Base-by-base conservation (phyloP, 2,329 filamentous ascomycete species). In the Talaromyces sp. region DNA sequence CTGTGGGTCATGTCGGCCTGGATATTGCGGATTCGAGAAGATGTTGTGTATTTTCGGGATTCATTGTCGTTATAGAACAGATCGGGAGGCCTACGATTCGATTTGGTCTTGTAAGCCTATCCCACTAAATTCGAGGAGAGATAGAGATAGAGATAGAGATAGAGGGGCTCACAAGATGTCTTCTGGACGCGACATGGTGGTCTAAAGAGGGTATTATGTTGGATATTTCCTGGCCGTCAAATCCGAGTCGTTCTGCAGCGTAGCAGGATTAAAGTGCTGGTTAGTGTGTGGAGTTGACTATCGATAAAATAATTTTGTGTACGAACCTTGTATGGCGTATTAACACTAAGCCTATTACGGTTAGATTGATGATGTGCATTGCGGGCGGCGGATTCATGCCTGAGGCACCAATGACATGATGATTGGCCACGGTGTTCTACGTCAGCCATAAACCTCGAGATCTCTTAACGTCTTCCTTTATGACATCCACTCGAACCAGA, bases 21-120 rank as follows among this genome's bases (percentile, higher is more conserved):
- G 69, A 99, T 96, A 69, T 91, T 92, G 72, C 95, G 91, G 73
- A 99, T 98, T 66, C 95, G 92, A 4, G 92, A 96, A 66, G 88
- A 94, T 4, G 94, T 97, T 8, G 95, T 98, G 82, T 99, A 99
- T 83, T 98, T 98, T 75, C 91, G 89, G 34, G 95, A 94, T 82
- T 97, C 94, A 76, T 84, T 83, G 80, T 98, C 94, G 82, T 97
- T 89, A 84, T 99, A 99, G 82, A 96, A 96, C 73, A 98, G 89
- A 79, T 99, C 95, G 67, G 95, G 94, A 57, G 93, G 91, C 74
- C 92, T 96, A 75, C 28, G 16, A 8, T 27, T 27, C 16, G 12
- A 54, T 28, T 62, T 56, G 54, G 50, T 31, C 7, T 59, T 28
- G 23, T 58, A 50, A 44, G 55, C 6, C 16, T 36, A 42, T 59